Percentiles rank a stretch among this genome's conserved stretches.
Evolutionary conservation across 768 basidiomycete species (phyloP).

Genomic region (Chalciporus pseudorubinellus): DNA sequence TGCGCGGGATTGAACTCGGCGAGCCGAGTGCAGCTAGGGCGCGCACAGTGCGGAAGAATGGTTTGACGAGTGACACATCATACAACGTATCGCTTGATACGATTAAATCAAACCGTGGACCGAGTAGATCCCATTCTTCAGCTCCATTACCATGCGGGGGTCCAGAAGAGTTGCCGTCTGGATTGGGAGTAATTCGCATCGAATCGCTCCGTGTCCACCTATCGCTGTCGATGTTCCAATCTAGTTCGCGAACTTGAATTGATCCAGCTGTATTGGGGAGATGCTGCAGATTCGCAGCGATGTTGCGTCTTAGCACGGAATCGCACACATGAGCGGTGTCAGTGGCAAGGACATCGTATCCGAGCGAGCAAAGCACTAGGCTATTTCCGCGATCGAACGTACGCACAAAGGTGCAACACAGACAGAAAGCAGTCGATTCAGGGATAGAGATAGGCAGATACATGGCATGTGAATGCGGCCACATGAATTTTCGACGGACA

Average conservation of each 20-base stretch:
- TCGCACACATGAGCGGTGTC: conserved; percentile 65
- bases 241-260: conserved; percentile 62
- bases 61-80: conserved; percentile 53
- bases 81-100: conserved; percentile 85
- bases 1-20: neutral
- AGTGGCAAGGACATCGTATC: conserved; percentile 76
- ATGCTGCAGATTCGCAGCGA: conserved; percentile 44
- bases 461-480: neutral
- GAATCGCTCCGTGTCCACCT: conserved; percentile 52
- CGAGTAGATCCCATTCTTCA: conserved; percentile 27
- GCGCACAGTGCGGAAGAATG: conserved; percentile 68
- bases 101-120: conserved; percentile 72
- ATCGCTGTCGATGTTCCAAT: conserved; percentile 61
- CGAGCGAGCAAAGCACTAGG: conserved; percentile 63
- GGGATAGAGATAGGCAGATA: neutral
- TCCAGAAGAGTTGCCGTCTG: conserved; percentile 28
- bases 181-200: conserved; percentile 29
- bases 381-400: conserved; percentile 31
- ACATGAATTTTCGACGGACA: neutral
- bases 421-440: neutral
- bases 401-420: conserved; percentile 1
- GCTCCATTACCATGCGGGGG: conserved; percentile 1
- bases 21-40: conserved; percentile 39
- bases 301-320: conserved; percentile 62
- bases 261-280: conserved; percentile 38